Evolutionary conservation across 352 stramenopile genomes (phyloP).

Genomic region (Globisporangium mamillatum): DNA sequence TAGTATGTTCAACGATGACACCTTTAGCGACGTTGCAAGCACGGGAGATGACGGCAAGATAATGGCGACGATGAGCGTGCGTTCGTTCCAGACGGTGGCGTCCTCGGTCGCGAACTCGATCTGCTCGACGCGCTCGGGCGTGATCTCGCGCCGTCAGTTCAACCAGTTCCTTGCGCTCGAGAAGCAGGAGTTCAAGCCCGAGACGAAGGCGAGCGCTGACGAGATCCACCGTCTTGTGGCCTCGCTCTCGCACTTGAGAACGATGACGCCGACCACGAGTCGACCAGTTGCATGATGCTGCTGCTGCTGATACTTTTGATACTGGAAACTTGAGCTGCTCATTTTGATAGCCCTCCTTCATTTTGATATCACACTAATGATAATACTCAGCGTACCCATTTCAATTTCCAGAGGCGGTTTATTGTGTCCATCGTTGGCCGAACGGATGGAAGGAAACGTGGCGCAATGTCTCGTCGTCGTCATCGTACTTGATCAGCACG

Average conservation of each 20-base stretch:
- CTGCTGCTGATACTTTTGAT: background rate
- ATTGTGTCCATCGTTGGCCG: constrained; percentile 38
- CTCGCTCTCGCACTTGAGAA: constrained; percentile 27
- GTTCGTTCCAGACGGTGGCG: constrained; percentile 39
- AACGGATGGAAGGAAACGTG: constrained; percentile 41
- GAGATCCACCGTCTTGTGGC: constrained; percentile 44
- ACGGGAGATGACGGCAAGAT: constrained; percentile 9
- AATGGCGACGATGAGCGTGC: constrained; percentile 37
- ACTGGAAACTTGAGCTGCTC: background rate
- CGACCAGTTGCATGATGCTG: constrained; percentile 13
- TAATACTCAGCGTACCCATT: background rate
- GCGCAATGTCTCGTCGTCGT: constrained; percentile 32
- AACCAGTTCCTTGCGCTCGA: constrained; percentile 45
- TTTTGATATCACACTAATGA: background rate
- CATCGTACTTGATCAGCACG: constrained; percentile 56
- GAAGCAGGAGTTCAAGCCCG: constrained; percentile 25
- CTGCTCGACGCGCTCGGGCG: constrained; percentile 46
- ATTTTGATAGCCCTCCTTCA: background rate
- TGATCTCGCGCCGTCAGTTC: constrained; percentile 57
- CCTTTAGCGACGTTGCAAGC: background rate
- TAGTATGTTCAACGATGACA: background rate
- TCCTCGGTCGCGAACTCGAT: constrained; percentile 46
- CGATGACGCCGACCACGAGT: background rate
- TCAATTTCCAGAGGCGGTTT: background rate
- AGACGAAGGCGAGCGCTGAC: constrained; percentile 35